Evolutionary conservation across 1,284 basidiomycete species (phyloP), one percentile per base, ranked within the genome.

Genomic region (Leccinum fuscescens): DNA sequence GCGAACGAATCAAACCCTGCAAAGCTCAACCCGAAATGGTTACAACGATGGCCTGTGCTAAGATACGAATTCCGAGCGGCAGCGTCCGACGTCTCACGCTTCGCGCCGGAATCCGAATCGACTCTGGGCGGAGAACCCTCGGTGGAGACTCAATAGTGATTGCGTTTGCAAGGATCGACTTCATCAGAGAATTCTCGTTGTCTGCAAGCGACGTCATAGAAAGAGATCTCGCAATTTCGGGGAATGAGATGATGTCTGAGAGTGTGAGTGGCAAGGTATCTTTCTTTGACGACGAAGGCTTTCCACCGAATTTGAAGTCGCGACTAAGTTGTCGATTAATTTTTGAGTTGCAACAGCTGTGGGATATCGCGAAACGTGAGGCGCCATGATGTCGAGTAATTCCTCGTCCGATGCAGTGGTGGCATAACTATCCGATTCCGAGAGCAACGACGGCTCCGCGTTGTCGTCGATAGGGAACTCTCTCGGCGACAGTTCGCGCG

Each of bases 281-380:
- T 59, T 64, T 59, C 64, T 64, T 49, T 54, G 68, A 12, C 12
- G 63, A 53, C 11, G 76, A 74, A 2, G 79, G 78, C 49, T 77
- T 75, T 29, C 88, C 88, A 31, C 90, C 89, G 63, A 92, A 92
- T 68, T 80, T 88, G 81, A 92, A 91, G 39, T 84, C 79, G 12
- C 75, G 80, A 65, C 90, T 86, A 49, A 92, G 79, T 62, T 85
- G 77, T 1, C 88, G 89, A 57, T 86, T 78, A 24, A 20, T 3
- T 80, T 78, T 42, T 75, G 79, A 9, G 81, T 82, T n/a, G 73
- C 69, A 50, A 80, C 72, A 1, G 80, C 72, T 57, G 74, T 65
- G 57, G 75, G 50, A 61, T 74, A 60, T 61, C 68, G 67, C 64
- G 73, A 29, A 59, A 67, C 62, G n/a, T 61, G 59, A 22, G 70